Base-by-base conservation (phyloP, 495 filamentous ascomycete genomes). In the Penicillium waksmanii region DNA sequence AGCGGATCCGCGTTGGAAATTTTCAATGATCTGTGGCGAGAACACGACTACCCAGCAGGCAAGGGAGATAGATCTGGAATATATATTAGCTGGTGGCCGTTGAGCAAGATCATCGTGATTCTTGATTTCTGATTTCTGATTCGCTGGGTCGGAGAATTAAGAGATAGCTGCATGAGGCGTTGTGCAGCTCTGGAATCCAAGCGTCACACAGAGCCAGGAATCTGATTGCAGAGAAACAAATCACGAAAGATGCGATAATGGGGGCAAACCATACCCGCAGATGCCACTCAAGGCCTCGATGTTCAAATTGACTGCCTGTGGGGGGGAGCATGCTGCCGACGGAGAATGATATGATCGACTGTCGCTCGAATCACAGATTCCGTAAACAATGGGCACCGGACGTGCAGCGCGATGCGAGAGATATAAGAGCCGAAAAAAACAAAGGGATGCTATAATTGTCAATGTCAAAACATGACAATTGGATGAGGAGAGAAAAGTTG, bases 11-110 rank as follows among this genome's bases (percentile, higher is more conserved):
- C 95, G 87, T 53, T 86, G 87, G 75, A 97, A 97, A 67, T 97
- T 97, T 68, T 96, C 92, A 64, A 97, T 84, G 63, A 98, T 98
- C 60, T 98, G 95, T 9, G 95, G 95, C 0, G 93, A 93, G 79
- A 96, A 98, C 38, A 98, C 95, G 27, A 97, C 92, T 18, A 98
- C 89, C 95, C 95, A 98, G 69, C 93, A 97, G 46, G 93, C 92
- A 66, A 98, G 96, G 23, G 91, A 95, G 61, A 98, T 93, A 3
- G 93, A 97, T 9, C 90, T 93, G 34, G 15, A 34, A 11, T 9
- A 3, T 17, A 44, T 18, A 27, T 35, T 1, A 44, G 23, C 55
- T 42, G 55, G 25, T 23, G 11, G 27, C 36, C 40, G 31, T 13
- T 52, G 38, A 35, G 43, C 17, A 34, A 19, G 19, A n/a, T 40